Evolutionary conservation across 371 early-diverging fungal genomes (phyloP).

Genomic region (Apophysomyces elegans): DNA sequence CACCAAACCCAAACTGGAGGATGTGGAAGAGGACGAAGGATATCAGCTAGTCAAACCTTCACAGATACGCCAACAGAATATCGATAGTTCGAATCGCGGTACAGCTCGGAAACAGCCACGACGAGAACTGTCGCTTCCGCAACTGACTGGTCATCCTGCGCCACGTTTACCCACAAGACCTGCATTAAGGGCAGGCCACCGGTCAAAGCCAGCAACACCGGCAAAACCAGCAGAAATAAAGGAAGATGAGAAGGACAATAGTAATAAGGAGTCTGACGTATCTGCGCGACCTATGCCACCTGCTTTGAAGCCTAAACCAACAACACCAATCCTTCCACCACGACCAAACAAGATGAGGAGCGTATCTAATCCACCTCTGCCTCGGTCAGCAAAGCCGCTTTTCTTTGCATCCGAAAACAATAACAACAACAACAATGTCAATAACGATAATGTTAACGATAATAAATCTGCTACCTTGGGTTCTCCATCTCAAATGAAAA

Average conservation of each 20-base stretch:
- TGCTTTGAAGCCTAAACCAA: conserved; percentile 36
- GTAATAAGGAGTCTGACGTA: not conserved
- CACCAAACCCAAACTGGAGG: conserved; percentile 9
- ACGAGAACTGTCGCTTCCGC: not conserved
- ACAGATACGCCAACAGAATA: conserved; percentile 28
- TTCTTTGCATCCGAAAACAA: not conserved
- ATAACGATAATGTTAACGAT: not conserved
- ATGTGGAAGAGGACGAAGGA: conserved; percentile 33
- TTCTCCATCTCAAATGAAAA: not conserved
- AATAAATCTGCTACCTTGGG: not conserved
- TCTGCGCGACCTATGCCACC: conserved; percentile 16
- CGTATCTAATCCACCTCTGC: conserved; percentile 32
- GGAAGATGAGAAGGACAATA: not conserved
- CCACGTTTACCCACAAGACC: conserved; percentile 46
- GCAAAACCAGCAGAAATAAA: conserved; percentile 11
- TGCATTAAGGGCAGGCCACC: conserved; percentile 26
- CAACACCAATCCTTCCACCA: conserved; percentile 22
- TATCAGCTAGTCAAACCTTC: conserved; percentile 51
- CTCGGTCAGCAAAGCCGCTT: conserved; percentile 15
- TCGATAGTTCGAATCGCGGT: not conserved
- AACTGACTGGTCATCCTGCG: conserved; percentile 33
- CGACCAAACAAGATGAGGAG: conserved; percentile 32
- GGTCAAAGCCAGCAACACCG: conserved; percentile 15
- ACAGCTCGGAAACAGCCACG: conserved; percentile 9
- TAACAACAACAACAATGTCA: not conserved